Evolutionary conservation across 805 yeast genomes (phyloP).

Genomic region (Metschnikowia lachancei): DNA sequence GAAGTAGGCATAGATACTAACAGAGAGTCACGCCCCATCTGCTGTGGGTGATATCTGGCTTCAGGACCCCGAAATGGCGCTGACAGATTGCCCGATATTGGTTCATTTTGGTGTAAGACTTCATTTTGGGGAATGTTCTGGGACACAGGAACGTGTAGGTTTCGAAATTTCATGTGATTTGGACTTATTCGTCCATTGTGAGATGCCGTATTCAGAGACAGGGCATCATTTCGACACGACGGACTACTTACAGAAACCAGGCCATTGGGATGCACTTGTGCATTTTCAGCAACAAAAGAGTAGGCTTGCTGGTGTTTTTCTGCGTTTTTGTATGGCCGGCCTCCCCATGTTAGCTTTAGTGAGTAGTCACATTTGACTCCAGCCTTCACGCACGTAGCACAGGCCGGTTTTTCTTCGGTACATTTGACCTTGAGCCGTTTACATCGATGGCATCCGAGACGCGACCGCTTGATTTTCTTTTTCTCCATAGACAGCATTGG

Average conservation of each 20-base stretch:
- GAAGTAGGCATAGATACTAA: no score
- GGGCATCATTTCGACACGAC: neutral
- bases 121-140: no score
- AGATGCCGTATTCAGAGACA: neutral
- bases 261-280: no score
- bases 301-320: constrained; percentile 23
- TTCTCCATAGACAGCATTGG: constrained; percentile 8
- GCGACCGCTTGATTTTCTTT: constrained; percentile 41
- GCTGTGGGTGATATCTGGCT: neutral
- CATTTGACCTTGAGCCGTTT: constrained; percentile 65
- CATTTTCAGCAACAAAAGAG: no score
- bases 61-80: neutral
- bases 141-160: no score
- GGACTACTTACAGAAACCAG: no score
- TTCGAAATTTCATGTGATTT: no score
- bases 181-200: neutral
- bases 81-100: no score
- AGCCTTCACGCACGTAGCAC: constrained; percentile 53
- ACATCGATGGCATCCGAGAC: constrained; percentile 63
- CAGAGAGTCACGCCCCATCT: neutral
- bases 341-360: constrained; percentile 69
- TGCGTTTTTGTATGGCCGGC: constrained; percentile 56
- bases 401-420: constrained; percentile 62
- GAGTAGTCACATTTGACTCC: constrained; percentile 58
- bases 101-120: neutral